These are phyloP conservation scores for Kurtzmaniella quercitrusa DNA, from an alignment of 1,139 yeast species.

Conservation along the genomic window DNA sequence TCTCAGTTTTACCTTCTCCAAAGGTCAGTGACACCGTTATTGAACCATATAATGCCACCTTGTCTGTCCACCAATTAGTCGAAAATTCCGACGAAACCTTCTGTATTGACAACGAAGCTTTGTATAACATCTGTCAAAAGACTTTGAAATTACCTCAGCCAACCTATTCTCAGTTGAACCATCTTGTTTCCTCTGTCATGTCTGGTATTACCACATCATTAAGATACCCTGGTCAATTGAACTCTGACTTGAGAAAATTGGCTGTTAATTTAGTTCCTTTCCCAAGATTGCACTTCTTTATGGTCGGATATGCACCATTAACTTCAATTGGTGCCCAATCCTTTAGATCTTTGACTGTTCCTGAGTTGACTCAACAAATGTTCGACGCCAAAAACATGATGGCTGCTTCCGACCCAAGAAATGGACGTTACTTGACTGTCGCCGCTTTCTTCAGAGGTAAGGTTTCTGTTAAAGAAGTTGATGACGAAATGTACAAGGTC, in stretches of 20 bases:
- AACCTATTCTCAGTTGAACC: constrained; percentile 71
- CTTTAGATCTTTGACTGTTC: constrained; percentile 80
- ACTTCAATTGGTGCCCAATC: constrained; percentile 76
- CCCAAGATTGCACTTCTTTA: constrained; percentile 92
- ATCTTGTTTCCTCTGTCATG: constrained; percentile 84
- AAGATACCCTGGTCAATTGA: constrained; percentile 92
- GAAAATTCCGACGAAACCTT: constrained; percentile 90
- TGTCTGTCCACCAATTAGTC: constrained; percentile 87
- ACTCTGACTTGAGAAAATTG: constrained; percentile 84
- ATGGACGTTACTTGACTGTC: constrained; percentile 89
- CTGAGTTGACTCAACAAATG: constrained; percentile 90
- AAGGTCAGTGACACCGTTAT: constrained; percentile 89
- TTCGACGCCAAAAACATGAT: constrained; percentile 90
- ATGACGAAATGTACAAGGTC: constrained; percentile 84
- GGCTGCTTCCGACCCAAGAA: constrained; percentile 92
- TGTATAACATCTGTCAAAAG: constrained; percentile 82
- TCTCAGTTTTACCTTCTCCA: constrained; percentile 89
- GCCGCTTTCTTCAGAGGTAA: constrained; percentile 94
- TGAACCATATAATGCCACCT: constrained; percentile 90
- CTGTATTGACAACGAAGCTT: constrained; percentile 92
- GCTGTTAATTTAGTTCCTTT: constrained; percentile 93
- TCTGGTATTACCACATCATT: constrained; percentile 87
- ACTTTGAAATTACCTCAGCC: constrained; percentile 81
- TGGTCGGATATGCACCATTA: constrained; percentile 92
- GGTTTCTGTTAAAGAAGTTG: constrained; percentile 88